A percentile compares a stretch with the other conserved stretches of the same genome.
phyloP scores from a whole-genome alignment of 768 basidiomycete genomes.

The Ramaria rubella region DNA sequence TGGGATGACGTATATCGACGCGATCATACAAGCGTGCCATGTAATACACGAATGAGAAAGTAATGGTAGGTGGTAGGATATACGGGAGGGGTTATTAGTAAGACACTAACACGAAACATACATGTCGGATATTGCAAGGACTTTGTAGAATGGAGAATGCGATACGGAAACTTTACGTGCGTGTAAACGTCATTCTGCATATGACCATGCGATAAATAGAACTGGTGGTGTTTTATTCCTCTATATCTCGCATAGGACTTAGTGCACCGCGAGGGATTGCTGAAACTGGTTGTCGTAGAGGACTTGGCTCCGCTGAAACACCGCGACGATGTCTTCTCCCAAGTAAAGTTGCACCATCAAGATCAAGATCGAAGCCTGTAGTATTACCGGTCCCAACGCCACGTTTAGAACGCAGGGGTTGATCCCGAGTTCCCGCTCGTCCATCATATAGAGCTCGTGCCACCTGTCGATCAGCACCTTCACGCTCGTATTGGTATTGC shows the following conservation, averaged over 20 bases:
- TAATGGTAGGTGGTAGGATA: too few relatives aligned
- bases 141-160: too few relatives aligned
- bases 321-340: constrained; percentile 45
- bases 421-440: constrained; percentile 65
- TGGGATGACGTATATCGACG: too few relatives aligned
- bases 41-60: too few relatives aligned
- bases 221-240: not conserved
- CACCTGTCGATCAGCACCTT: constrained; percentile 8
- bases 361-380: constrained; percentile 71
- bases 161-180: too few relatives aligned
- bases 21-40: too few relatives aligned
- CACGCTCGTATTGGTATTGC: constrained; percentile 15
- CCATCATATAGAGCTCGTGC: constrained; percentile 42
- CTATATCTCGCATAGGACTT: not conserved
- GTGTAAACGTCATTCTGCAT: not conserved
- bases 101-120: too few relatives aligned
- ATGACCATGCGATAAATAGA: too few relatives aligned
- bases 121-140: too few relatives aligned
- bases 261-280: not conserved
- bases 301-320: constrained; percentile 25
- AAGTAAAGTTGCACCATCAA: constrained; percentile 81
- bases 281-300: constrained; percentile 20
- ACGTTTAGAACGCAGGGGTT: constrained; percentile 13
- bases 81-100: too few relatives aligned
- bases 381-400: constrained; percentile 24